Base-by-base conservation (phyloP, 805 yeast genomes). In the Lipomyces mesembrius region DNA sequence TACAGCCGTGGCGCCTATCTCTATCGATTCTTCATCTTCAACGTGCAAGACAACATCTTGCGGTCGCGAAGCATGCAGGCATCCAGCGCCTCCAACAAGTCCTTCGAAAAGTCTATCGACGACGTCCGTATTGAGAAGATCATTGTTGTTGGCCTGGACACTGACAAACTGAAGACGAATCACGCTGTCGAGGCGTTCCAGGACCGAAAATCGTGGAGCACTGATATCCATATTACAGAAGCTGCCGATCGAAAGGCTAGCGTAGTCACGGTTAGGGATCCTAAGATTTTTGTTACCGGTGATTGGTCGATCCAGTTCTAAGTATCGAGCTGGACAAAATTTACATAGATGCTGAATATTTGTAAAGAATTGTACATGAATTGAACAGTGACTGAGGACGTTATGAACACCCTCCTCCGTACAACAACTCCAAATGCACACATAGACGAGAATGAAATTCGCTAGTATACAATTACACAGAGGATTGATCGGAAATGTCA, bases 111-210 rank as follows among this genome's bases (percentile, higher is more conserved):
- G 9, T 59, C 73, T 6, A 74, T 80, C 29, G 79, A 77, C n/a
- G 71, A 70, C 14, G 80, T 83, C n/a, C 76, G 71, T 4, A 77
- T 90, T 60, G 92, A 88, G 70, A 84, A 81, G 69, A 82, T 90
- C 17, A 75, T 85, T 0, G 71, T 91, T 49, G 76, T 87, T 39
- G 85, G 85, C 3, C 70, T 69, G 3, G 70, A 69, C 2, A 54
- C 57, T 2, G 49, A 67, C 14, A 46, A 64, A 8, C 71, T 20
- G 73, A 70, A 17, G 54, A 56, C 5, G 17, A 14, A 20, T 22
- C 59, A 49, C 14, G 17, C 66, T 4, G 81, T 77, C 4, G 65
- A 57, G 2, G 80, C 85, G 6, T 61, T 68, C 6, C 86, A 84
- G 72, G 78, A 73, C 35, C 82, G 76, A 0, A 57, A 78, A n/a